Evolutionary conservation across 2,329 filamentous ascomycete genomes (phyloP).

Genomic region (Fusarium sp.): DNA sequence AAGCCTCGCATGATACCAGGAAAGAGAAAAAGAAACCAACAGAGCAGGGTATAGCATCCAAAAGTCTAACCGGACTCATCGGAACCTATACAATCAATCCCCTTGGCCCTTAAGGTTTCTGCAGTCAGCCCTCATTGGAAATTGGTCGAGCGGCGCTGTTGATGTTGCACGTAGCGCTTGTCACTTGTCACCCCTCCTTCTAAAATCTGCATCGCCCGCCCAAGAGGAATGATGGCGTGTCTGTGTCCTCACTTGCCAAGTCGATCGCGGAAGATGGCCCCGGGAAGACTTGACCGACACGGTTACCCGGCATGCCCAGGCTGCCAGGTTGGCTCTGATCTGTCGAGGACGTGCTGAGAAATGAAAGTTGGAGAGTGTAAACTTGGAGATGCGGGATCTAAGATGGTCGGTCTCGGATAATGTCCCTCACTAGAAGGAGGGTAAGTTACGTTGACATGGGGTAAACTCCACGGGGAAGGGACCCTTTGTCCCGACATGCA

Average conservation of each 20-base stretch:
- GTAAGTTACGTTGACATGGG: neutral
- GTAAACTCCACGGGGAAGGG: neutral
- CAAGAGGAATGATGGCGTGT: conserved; percentile 36
- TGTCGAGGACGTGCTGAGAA: neutral
- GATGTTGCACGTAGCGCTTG: neutral
- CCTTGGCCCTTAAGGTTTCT: conserved; percentile 1
- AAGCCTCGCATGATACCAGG: neutral
- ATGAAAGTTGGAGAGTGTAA: neutral
- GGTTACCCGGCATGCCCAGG: neutral
- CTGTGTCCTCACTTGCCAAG: neutral
- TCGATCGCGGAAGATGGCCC: conserved; percentile 14
- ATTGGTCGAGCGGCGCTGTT: neutral
- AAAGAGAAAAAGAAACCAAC: neutral
- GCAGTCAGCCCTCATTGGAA: neutral
- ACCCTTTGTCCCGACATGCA: conserved; percentile 14
- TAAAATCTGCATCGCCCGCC: conserved; percentile 4
- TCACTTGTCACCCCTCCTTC: neutral
- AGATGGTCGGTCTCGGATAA: conserved; percentile 10
- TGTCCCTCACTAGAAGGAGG: neutral
- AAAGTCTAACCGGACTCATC: neutral
- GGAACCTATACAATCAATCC: neutral
- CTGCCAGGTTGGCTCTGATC: neutral
- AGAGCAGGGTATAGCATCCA: neutral
- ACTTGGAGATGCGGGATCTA: neutral
- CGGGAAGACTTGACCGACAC: conserved; percentile 12